Conservation (phyloP, 768 basidiomycete species). For the Neoboletus brunneissimus region DNA sequence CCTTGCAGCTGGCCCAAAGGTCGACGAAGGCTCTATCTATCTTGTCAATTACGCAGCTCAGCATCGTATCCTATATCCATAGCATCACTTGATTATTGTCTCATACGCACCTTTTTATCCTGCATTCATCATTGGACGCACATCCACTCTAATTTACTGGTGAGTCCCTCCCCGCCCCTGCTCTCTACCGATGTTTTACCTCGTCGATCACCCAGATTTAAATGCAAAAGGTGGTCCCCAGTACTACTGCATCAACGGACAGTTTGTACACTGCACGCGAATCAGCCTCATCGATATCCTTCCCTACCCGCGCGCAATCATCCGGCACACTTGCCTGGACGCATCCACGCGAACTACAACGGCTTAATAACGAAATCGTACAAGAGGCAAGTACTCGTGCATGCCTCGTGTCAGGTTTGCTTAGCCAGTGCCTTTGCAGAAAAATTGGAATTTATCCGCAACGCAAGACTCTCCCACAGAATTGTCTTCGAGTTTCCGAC, state of each 20-base stretch:
- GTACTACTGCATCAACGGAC: conserved; percentile 42
- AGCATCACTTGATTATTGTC: conserved; percentile 48
- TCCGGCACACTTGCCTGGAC: conserved; percentile 46
- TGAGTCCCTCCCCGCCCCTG: conserved; percentile 26
- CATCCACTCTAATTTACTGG: conserved; percentile 48
- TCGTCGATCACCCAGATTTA: conserved; percentile 41
- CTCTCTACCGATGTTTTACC: conserved; percentile 20
- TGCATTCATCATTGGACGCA: conserved; percentile 43
- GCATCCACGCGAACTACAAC: conserved; percentile 41
- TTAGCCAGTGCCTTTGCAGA: conserved; percentile 17
- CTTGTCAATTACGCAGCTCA: conserved; percentile 38
- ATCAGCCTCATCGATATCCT: conserved; percentile 34
- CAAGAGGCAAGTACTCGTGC: conserved; percentile 44
- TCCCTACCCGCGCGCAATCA: conserved; percentile 30
- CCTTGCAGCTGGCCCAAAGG: conserved; percentile 36
- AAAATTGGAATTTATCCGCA: conserved; percentile 49
- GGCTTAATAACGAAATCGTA: conserved; percentile 33
- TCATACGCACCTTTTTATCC: conserved; percentile 48
- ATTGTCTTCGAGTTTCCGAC: conserved; percentile 33
- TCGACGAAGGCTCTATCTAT: conserved; percentile 39
- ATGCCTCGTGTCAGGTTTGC: conserved; percentile 24
- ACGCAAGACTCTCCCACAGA: conserved; percentile 39
- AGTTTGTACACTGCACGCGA: conserved; percentile 36
- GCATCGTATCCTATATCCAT: conserved; percentile 41
- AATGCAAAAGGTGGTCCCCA: conserved; percentile 71